These are phyloP conservation scores for Cicer pinnatifidum DNA, from an alignment of 306 rosid species.

Conservation along the genomic window DNA sequence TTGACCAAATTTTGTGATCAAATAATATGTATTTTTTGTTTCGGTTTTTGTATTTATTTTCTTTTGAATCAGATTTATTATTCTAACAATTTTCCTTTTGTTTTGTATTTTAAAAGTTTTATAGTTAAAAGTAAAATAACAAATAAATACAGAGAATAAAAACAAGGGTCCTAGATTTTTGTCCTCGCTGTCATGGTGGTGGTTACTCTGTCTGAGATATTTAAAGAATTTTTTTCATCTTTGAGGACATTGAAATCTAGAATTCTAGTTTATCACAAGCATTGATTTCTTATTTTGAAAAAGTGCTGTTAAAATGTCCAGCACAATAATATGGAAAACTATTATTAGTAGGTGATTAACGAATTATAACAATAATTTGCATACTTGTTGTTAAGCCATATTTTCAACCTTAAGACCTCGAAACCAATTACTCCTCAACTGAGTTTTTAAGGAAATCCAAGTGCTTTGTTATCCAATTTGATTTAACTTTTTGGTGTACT, in stretches of 20 bases:
- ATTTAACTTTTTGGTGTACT: not conserved
- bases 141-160: not conserved
- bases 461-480: not conserved
- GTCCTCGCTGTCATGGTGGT: slow-evolving; percentile 7
- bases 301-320: slow-evolving; percentile 60
- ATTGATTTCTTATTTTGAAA: not conserved
- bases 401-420: not conserved
- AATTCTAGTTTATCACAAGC: not conserved
- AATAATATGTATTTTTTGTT: too few species aligned
- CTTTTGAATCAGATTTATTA: too few species aligned
- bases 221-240: not conserved
- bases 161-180: not conserved
- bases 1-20: too few species aligned
- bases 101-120: not conserved
- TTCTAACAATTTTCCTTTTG: not conserved
- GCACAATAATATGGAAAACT: slow-evolving; percentile 64
- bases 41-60: too few species aligned
- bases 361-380: slow-evolving; percentile 30
- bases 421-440: not conserved
- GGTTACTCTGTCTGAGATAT: not conserved
- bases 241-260: not conserved
- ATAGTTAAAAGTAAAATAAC: not conserved
- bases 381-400: slow-evolving; percentile 29
- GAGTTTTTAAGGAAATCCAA: not conserved
- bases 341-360: slow-evolving; percentile 44